Evolutionary conservation across 129 eudicot genomes (phyloP).

Genomic region (Calendula officinalis): DNA sequence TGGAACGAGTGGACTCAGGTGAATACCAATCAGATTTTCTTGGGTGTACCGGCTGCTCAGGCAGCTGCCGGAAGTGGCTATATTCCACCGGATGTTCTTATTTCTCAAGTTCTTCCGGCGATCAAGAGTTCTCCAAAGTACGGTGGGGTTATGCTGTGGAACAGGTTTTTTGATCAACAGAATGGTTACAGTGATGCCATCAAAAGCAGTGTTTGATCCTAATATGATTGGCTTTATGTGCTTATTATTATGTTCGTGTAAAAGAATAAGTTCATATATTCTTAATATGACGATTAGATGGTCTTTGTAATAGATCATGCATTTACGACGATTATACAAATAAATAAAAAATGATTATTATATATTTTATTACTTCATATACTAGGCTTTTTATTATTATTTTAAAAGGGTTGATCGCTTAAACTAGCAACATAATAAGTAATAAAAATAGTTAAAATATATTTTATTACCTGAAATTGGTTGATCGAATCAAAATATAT

Average conservation of each 20-base stretch:
- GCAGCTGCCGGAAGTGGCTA: slow-evolving; percentile 55
- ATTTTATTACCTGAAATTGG: too few relatives aligned
- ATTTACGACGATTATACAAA: slow-evolving; percentile 2
- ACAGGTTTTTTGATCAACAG: slow-evolving; percentile 40
- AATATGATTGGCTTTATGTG: neutral
- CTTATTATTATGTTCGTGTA: slow-evolving; percentile 7
- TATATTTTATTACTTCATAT: too few relatives aligned
- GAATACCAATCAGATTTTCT: slow-evolving; percentile 41
- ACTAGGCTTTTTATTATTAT: too few relatives aligned
- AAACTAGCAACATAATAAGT: too few relatives aligned
- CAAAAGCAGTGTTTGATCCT: slow-evolving; percentile 29
- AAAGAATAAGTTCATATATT: slow-evolving; percentile 16
- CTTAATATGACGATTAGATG: slow-evolving; percentile 10
- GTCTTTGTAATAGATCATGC: neutral
- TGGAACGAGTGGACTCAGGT: slow-evolving; percentile 64
- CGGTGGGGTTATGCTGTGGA: slow-evolving; percentile 86
- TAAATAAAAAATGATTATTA: slow-evolving; percentile 11
- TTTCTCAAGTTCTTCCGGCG: slow-evolving; percentile 49
- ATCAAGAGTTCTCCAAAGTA: slow-evolving; percentile 58
- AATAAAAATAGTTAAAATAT: too few relatives aligned
- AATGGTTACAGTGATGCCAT: slow-evolving; percentile 49
- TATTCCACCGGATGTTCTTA: slow-evolving; percentile 54
- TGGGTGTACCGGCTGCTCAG: slow-evolving; percentile 64
- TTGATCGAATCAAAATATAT: too few relatives aligned
- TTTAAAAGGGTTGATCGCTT: too few relatives aligned